Base-by-base conservation (phyloP, 2,329 filamentous ascomycete species). In the Ophiostoma ulmi region DNA sequence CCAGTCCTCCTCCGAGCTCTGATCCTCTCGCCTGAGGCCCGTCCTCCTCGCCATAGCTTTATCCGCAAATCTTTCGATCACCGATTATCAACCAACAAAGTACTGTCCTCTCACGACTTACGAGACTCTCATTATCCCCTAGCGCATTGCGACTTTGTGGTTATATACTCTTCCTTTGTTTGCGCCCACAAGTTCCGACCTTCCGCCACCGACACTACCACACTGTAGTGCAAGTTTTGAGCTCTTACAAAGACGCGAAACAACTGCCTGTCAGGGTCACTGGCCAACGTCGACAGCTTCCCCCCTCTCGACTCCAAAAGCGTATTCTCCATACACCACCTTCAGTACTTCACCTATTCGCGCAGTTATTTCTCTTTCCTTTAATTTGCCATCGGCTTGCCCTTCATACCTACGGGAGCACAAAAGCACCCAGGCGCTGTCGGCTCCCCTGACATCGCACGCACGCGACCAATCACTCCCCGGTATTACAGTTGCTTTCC, bases 401-500 rank as follows among this genome's bases (percentile, higher is more conserved):
- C n/a, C 52, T 26, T 13, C 6, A 11, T 22, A 26, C n/a, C n/a
- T 22, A 58, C 31, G 31, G 31, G n/a, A 58, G 26, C 52, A 6
- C 48, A 20, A 5, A 20, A 58, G n/a, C 11, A 22, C 22, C 48
- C n/a, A 22, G 22, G 22, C 52, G 22, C 52, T 10, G n/a, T 58
- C 22, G 11, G 22, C 52, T 58, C 22, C 55, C 11, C 58, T 35
- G 26, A 26, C 22, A 17, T 55, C 11, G 63, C 63, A 70, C 55
- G 65, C 71, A 70, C 71, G 71, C 71, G 68, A 69, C 58, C 69
- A 70, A 68, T 36, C 66, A 70, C 14, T 11, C 65, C 36, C 35
- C 55, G 61, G 26, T 31, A 20, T 5, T 35, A 26, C 61, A 58
- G 52, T 35, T 14, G 17, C 14, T 64, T n/a, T 64, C 20, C 13